Percentiles rank a stretch among this genome's conserved stretches.
phyloP scores from a whole-genome alignment of 2,329 filamentous ascomycete genomes.

The Colletotrichum brevisporum region DNA sequence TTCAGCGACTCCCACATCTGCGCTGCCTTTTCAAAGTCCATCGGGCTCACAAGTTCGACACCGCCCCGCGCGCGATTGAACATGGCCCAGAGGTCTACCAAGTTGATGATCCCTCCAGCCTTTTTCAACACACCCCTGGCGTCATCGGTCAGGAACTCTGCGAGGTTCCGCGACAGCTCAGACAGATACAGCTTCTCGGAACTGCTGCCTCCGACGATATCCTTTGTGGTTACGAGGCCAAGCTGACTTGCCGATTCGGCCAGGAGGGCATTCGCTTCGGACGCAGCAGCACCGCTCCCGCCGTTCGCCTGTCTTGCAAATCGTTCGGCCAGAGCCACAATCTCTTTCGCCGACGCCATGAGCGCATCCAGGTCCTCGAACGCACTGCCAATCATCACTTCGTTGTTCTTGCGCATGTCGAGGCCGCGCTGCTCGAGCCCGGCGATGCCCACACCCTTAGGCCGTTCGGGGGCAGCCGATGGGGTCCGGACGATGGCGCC shows the following conservation, averaged over 20 bases:
- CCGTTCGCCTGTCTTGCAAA: conserved; percentile 79
- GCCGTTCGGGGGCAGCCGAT: conserved; percentile 45
- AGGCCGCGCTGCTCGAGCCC: conserved; percentile 89
- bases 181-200: conserved; percentile 90
- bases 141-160: conserved; percentile 92
- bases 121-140: conserved; percentile 81
- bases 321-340: conserved; percentile 91
- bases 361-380: conserved; percentile 97
- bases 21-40: conserved; percentile 92
- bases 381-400: conserved; percentile 90
- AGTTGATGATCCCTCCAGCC: conserved; percentile 88
- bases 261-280: conserved; percentile 81
- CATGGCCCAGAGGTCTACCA: conserved; percentile 93
- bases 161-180: conserved; percentile 85
- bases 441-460: conserved; percentile 87
- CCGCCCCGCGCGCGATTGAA: conserved; percentile 95
- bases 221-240: conserved; percentile 92
- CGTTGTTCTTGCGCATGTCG: conserved; percentile 91
- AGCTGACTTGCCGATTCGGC: conserved; percentile 88
- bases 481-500: conserved; percentile 48
- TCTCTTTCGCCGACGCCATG: conserved; percentile 97
- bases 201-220: conserved; percentile 83
- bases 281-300: conserved; percentile 70
- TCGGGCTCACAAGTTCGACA: conserved; percentile 92
- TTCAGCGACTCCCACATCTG: conserved; percentile 89